Base-by-base conservation (phyloP, 305 asterid species). In the Solanum aculeatissimum region DNA sequence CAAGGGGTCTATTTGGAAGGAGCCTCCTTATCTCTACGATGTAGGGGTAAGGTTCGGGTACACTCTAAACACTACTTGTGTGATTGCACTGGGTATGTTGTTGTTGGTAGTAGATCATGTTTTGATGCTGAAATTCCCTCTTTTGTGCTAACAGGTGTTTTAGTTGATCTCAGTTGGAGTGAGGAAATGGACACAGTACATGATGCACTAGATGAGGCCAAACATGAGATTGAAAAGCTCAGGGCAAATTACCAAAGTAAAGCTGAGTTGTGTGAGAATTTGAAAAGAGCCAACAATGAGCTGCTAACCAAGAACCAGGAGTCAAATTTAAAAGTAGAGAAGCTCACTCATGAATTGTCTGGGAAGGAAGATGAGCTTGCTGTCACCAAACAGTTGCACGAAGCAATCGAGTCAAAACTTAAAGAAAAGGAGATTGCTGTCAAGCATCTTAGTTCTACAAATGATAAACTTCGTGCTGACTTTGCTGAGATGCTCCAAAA, bases 131-230 rank as follows among this genome's bases (percentile, higher is more conserved):
- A 14, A 23, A 45, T 81, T 71, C 3, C 69, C 45, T 71, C 58
- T 47, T 70, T 14, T 74, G 72, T 13, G 65, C 66, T 0, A 71
- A 29, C 86, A 88, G 92, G 89, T 27, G 4, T 25, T 10, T 57
- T 83, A 82, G 83, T 8, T 53, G 72, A 42, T 21, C 68, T 45
- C 78, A 43, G 65, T 84, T 86, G 78, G 85, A 89, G 74, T 72
- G 70, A 83, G 47, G 83, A 89, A 86, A 94, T 94, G 99, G 95
- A 91, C 27, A 85, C 84, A 27, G 89, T 94, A 57, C 89, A 90
- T 80, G 94, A 91, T 90, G 98, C 92, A 86, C 90, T 94, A 23
- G 97, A 96, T 63, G 95, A 92, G 65, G 93, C 94, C 53, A 93
- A 90, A 89, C 90, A 93, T 53, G 97, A 94, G 89, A 83, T 93